phyloP scores from a whole-genome alignment of 805 yeast genomes.

The Kluyveromyces wickerhamii region DNA sequence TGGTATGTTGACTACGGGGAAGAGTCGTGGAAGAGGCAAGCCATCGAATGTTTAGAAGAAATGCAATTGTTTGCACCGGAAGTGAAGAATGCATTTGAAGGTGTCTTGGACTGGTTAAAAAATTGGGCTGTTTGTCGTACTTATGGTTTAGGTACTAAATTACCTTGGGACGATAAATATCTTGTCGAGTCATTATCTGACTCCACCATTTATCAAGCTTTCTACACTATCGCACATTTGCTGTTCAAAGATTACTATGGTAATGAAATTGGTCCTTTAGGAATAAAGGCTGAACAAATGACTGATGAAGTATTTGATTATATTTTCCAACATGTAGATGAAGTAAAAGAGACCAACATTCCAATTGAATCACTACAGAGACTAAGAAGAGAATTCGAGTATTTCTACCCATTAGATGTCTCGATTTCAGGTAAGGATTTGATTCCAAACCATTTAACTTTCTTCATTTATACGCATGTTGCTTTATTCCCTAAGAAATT shows the following conservation, averaged over 20 bases:
- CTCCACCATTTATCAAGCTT: conserved; percentile 92
- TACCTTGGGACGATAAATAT: conserved; percentile 95
- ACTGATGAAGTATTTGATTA: conserved; percentile 92
- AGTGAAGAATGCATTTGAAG: conserved; percentile 86
- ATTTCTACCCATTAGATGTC: conserved; percentile 90
- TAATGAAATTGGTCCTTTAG: conserved; percentile 58
- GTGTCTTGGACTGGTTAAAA: conserved; percentile 90
- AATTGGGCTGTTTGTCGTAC: conserved; percentile 98
- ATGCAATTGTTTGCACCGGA: conserved; percentile 79
- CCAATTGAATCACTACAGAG: conserved; percentile 57
- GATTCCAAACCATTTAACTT: conserved; percentile 94
- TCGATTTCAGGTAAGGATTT: conserved; percentile 94
- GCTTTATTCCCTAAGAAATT: conserved; percentile 83
- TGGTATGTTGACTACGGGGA: conserved; percentile 99
- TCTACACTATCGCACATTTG: conserved; percentile 82
- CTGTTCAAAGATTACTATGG: conserved; percentile 87
- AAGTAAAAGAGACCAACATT: conserved; percentile 45
- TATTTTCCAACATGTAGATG: conserved; percentile 68
- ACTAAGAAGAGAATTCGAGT: conserved; percentile 90
- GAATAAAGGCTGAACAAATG: conserved; percentile 73
- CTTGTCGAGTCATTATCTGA: conserved; percentile 93
- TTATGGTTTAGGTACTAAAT: conserved; percentile 87
- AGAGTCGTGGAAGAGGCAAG: conserved; percentile 74
- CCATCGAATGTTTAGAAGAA: conserved; percentile 64
- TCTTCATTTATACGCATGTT: conserved; percentile 86